A percentile compares a stretch with the other conserved stretches of the same genome.
phyloP scores from a whole-genome alignment of 2,329 filamentous ascomycete species.

The Microsporum ferrugineum region DNA sequence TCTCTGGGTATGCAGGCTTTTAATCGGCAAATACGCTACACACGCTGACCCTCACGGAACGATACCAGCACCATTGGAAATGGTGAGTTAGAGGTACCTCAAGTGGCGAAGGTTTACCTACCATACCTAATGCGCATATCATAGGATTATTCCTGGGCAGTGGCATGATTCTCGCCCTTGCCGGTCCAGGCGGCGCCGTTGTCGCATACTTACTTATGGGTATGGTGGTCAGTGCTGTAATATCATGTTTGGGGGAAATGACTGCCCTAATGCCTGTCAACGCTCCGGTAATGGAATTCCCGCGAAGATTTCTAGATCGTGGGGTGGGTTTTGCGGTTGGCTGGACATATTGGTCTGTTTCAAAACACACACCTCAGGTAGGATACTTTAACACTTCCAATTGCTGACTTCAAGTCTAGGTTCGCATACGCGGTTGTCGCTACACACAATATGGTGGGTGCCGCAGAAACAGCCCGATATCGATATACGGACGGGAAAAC shows the following conservation, averaged over 20 bases:
- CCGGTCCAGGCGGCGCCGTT: constrained; percentile 32
- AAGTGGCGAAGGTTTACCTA: not conserved
- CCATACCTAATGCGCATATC: not conserved
- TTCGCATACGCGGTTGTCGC: constrained; percentile 23
- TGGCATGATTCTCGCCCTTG: constrained; percentile 29
- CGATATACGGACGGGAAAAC: constrained; percentile 24
- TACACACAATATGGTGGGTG: constrained; percentile 29
- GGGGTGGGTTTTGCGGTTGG: constrained; percentile 36
- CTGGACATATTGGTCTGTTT: constrained; percentile 35
- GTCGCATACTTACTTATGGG: constrained; percentile 34
- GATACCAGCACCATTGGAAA: constrained; percentile 29
- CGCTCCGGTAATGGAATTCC: constrained; percentile 32
- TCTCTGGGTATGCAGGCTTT: constrained; percentile 28
- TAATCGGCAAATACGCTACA: not conserved
- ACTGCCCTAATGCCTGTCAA: constrained; percentile 35
- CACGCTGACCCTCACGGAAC: constrained; percentile 7
- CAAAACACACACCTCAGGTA: not conserved
- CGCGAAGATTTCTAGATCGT: constrained; percentile 31
- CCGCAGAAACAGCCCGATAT: constrained; percentile 33
- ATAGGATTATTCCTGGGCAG: constrained; percentile 34
- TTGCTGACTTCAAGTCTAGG: constrained; percentile 14
- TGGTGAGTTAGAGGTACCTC: constrained; percentile 17
- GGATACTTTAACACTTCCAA: constrained; percentile 22
- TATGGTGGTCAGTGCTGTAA: constrained; percentile 34
- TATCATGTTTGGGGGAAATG: constrained; percentile 37